Base-by-base conservation (phyloP, 2,329 filamentous ascomycete genomes). In the Coniochaeta pulveracea region DNA sequence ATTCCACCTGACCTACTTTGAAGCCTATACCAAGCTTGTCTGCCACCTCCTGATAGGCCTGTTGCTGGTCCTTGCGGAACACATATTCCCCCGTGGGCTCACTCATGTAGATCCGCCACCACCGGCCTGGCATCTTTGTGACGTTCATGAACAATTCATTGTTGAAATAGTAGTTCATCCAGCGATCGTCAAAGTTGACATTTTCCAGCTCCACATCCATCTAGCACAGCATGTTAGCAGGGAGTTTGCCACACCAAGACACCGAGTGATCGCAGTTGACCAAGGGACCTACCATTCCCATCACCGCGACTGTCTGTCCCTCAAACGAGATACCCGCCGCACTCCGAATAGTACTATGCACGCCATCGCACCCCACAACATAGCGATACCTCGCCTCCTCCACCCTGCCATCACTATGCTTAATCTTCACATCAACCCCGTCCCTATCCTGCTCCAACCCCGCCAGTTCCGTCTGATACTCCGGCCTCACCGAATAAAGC, bases 331-430 rank as follows among this genome's bases (percentile, higher is more conserved):
- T n/a, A n/a, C 43, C 45, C 15, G 58, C 53, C 1, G 44, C 40
- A 34, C 54, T 56, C 12, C 64, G 56, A 8, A 68, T 63, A 4
- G 47, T 39, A 17, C 58, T 63, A 41, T 61, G 61, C 0, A 60
- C 56, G 14, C 64, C 64, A 34, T 69, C 64, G 34, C 63, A 66
- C 15, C 64, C 64, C 21, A 63, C 56, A 10, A 66, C 51, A 36
- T 63, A 68, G 8, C 48, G 43, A 39, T 54, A 46, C 40, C 48
- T 42, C 19, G 44, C 37, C 19, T 10, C 22, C 22, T 24, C 22
- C 22, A 9, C 22, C 22, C n/a, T n/a, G 12, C 27, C 10, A 4
- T 16, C 11, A n/a, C 16, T 10, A 5, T 3, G 6, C 10, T 25
- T 22, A n/a, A 18, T 26, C 16, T 54, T 41, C 2, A 47, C 47